Base-by-base conservation (phyloP, 2,329 filamentous ascomycete genomes). In the Fusarium newnesense region DNA sequence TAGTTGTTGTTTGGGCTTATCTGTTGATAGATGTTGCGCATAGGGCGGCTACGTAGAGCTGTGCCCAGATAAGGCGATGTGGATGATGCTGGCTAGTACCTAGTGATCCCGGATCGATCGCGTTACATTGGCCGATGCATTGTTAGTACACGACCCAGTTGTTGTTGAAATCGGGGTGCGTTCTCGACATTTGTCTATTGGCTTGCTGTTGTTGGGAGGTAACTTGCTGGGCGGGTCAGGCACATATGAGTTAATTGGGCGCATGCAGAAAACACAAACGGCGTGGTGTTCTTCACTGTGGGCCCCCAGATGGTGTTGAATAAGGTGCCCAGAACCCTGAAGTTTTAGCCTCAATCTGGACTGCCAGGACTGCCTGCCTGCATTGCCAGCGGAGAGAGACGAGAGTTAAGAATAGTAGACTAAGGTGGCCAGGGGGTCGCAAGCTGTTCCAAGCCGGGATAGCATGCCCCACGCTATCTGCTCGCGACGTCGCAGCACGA, bases 371-470 rank as follows among this genome's bases (percentile, higher is more conserved):
- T 67, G 66, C 11, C 10, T 32, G 24, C 58, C 66, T 67, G 64
- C 62, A 72, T 59, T 67, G 61, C 59, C 59, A 49, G 46, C 28
- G 46, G 28, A 50, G 64, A 70, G 65, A 65, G 68, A 73, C 67
- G 53, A 74, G 40, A 60, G 62, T 68, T 53, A 73, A 67, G 60
- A 58, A 60, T 63, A 53, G 34, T 34, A 34, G 47, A 24, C 47
- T 34, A 52, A 52, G 47, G 47, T 12, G 50, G 65, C 57, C 34
- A 44, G 52, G 52, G 59, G 65, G 57, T 77, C 65, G 71, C 73
- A 75, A 69, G 69, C 60, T 65, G 73, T 69, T 77, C 75, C 75
- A 60, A 65, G 66, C 62, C 69, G 43, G 72, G 75, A 69, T 70
- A 72, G 64, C 44, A 59, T 64, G 63, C 75, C 67, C 75, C 75